Percentiles rank a stretch among this genome's conserved stretches.
Conservation (phyloP, 2,329 filamentous ascomycete species). For the Trichoderma guizhouense region DNA sequence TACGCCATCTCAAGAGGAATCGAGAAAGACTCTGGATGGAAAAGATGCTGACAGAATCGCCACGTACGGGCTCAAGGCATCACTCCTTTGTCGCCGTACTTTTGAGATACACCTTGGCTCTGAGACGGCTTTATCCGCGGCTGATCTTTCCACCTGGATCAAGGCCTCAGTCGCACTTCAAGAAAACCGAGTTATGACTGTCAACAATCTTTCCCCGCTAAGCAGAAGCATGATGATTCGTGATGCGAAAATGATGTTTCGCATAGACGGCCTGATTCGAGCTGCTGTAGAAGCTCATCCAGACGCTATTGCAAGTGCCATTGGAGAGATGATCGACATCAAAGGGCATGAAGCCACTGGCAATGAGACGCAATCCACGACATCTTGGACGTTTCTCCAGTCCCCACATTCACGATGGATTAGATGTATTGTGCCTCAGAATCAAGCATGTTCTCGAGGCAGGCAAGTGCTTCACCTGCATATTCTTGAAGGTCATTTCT, state of each 20-base stretch:
- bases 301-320: too few species aligned
- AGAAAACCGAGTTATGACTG: constrained; percentile 23
- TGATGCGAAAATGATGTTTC: constrained; percentile 23
- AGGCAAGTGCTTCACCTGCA: constrained; percentile 34
- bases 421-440: not conserved
- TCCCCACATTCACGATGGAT: not conserved
- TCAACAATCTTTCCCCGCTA: constrained; percentile 15
- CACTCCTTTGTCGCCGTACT: constrained; percentile 51
- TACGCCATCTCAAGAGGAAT: constrained; percentile 42
- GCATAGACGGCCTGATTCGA: not conserved
- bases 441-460: not conserved
- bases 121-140: not conserved
- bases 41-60: constrained; percentile 33
- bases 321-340: not conserved
- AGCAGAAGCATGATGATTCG: constrained; percentile 21
- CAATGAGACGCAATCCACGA: not conserved
- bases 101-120: constrained; percentile 24
- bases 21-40: constrained; percentile 36
- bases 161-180: constrained; percentile 28
- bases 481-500: constrained; percentile 29
- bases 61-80: constrained; percentile 49
- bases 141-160: constrained; percentile 23
- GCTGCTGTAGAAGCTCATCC: not conserved
- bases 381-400: not conserved
- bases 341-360: not conserved